phyloP scores from a whole-genome alignment of 345 rosid species.

The Linum tenue region DNA sequence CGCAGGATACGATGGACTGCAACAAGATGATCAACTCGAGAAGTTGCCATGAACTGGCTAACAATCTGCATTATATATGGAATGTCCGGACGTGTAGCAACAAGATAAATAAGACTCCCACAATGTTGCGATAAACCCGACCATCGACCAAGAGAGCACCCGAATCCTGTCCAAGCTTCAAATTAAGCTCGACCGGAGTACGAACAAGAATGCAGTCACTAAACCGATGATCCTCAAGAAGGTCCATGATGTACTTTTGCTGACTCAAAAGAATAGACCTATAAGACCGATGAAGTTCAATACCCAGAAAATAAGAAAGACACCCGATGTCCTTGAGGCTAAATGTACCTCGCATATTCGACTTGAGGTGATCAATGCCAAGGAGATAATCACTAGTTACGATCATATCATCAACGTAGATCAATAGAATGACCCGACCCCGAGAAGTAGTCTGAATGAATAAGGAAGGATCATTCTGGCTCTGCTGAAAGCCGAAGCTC shows the following conservation, averaged over 20 bases:
- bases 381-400: too few relatives aligned
- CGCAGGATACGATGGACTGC: neutral
- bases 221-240: too few relatives aligned
- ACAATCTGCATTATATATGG: neutral
- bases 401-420: too few relatives aligned
- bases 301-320: too few relatives aligned
- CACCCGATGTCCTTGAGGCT: too few relatives aligned
- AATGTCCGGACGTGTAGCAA: neutral
- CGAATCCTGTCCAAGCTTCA: neutral
- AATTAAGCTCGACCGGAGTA: neutral
- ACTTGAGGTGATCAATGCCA: too few relatives aligned
- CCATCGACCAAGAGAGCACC: neutral
- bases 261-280: too few relatives aligned
- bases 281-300: too few relatives aligned
- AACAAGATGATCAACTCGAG: neutral
- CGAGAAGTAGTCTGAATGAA: neutral
- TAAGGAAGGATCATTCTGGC: neutral
- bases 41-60: neutral
- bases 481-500: neutral
- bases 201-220: neutral
- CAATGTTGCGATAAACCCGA: neutral
- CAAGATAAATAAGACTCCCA: neutral
- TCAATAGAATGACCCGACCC: too few relatives aligned
- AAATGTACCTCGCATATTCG: too few relatives aligned
- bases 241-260: too few relatives aligned